These are phyloP conservation scores for Globisporangium cylindrosporum DNA, from an alignment of 352 stramenopile species.

Conservation along the genomic window DNA sequence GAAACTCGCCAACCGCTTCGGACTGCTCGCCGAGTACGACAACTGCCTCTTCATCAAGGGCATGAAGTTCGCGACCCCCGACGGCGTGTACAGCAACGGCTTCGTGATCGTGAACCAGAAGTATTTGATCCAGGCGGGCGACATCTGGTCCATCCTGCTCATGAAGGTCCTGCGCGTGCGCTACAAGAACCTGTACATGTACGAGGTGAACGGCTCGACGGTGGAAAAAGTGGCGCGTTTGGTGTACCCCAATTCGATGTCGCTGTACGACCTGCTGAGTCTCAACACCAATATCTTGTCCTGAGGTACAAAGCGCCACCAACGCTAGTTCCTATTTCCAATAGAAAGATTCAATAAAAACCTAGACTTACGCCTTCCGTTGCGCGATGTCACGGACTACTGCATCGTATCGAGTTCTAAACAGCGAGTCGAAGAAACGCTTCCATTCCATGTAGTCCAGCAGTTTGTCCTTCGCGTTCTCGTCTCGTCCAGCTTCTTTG, in stretches of 20 bases:
- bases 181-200: conserved; percentile 15
- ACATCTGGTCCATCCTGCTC: too few species aligned
- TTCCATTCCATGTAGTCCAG: too few species aligned
- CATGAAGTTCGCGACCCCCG: conserved; percentile 30
- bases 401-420: too few species aligned
- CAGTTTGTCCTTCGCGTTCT: too few species aligned
- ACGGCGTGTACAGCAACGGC: conserved; percentile 19
- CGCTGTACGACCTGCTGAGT: not conserved
- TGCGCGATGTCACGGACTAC: too few species aligned
- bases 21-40: conserved; percentile 28
- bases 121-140: conserved; percentile 4
- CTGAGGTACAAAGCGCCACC: not conserved
- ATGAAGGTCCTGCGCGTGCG: conserved; percentile 10
- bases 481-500: not conserved
- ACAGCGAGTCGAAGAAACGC: too few species aligned
- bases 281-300: conserved; percentile 12
- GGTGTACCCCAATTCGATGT: conserved; percentile 12
- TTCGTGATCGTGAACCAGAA: conserved; percentile 16
- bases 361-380: too few species aligned
- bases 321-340: too few species aligned
- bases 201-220: conserved; percentile 10
- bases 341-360: too few species aligned
- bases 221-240: conserved; percentile 8
- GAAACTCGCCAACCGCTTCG: conserved; percentile 22
- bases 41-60: conserved; percentile 30